These are phyloP conservation scores for Prunus mongolica DNA, from an alignment of 306 rosid genomes.

Conservation along the genomic window DNA sequence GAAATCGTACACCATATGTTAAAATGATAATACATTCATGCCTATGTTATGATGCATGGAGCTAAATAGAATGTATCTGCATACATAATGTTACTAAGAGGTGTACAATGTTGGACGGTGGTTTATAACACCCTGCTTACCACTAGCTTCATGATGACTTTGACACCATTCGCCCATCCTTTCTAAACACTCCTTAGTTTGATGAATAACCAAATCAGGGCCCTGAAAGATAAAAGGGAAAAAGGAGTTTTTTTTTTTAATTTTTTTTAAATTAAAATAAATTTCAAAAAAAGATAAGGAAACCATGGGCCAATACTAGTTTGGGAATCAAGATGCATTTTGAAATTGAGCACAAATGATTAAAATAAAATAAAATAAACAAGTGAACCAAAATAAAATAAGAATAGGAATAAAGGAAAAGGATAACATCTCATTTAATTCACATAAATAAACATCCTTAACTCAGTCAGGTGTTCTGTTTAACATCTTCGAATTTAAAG, in stretches of 20 bases:
- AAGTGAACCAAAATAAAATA: neutral
- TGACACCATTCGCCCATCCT: slow-evolving; percentile 98
- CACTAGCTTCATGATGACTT: slow-evolving; percentile 87
- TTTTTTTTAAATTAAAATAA: too few relatives aligned
- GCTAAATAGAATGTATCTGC: neutral
- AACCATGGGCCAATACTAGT: neutral
- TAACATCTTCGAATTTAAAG: neutral
- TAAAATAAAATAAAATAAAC: neutral
- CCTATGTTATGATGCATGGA: neutral
- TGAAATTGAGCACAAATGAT: neutral
- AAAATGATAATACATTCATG: neutral
- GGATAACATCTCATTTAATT: neutral
- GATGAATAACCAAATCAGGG: slow-evolving; percentile 93
- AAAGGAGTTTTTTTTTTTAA: neutral
- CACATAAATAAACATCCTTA: neutral
- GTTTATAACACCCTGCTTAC: slow-evolving; percentile 47
- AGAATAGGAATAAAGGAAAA: neutral
- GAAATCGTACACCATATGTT: slow-evolving; percentile 15
- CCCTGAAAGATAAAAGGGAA: slow-evolving; percentile 54
- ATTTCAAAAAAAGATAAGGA: neutral
- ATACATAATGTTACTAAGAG: neutral
- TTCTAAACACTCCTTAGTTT: slow-evolving; percentile 78
- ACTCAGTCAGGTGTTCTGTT: neutral
- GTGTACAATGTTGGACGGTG: slow-evolving; percentile 2
- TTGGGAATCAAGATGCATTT: neutral